phyloP scores from a whole-genome alignment of 495 filamentous ascomycete genomes.

The Xylaria flabelliformis region DNA sequence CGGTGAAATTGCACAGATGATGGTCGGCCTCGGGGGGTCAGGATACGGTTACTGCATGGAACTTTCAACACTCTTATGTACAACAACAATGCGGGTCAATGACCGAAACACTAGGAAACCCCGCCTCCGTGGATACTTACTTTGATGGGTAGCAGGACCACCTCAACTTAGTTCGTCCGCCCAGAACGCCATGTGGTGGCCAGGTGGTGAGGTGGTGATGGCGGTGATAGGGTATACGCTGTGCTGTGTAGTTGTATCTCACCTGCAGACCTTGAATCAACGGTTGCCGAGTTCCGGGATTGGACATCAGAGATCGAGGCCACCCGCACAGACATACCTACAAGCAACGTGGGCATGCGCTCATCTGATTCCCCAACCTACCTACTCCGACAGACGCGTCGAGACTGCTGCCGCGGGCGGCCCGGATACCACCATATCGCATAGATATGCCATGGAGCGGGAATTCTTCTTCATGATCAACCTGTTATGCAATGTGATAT shows the following conservation, averaged over 20 bases:
- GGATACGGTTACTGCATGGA: not conserved
- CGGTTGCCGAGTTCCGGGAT: conserved; percentile 12
- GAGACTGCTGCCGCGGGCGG: conserved; percentile 3
- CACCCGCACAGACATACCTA: not conserved
- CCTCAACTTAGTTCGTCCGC: not conserved
- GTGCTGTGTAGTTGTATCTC: conserved; percentile 2
- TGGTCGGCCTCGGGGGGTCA: not conserved
- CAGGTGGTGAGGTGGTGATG: not conserved
- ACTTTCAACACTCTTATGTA: not conserved
- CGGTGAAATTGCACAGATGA: conserved; percentile 15
- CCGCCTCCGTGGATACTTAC: not conserved
- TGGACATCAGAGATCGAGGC: conserved; percentile 2
- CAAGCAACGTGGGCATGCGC: not conserved
- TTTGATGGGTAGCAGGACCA: not conserved
- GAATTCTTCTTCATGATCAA: not conserved
- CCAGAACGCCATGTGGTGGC: conserved; percentile 1
- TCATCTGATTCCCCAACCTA: not conserved
- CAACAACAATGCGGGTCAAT: not conserved
- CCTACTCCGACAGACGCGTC: conserved; percentile 1
- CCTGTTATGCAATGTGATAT: not conserved
- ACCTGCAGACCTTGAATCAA: conserved; percentile 1
- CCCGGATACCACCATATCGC: conserved; percentile 2
- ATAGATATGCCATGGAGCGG: not conserved
- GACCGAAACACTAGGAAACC: not conserved
- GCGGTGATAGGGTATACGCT: not conserved